Conservation (phyloP, 768 basidiomycete genomes). For the Heimioporus sp. region DNA sequence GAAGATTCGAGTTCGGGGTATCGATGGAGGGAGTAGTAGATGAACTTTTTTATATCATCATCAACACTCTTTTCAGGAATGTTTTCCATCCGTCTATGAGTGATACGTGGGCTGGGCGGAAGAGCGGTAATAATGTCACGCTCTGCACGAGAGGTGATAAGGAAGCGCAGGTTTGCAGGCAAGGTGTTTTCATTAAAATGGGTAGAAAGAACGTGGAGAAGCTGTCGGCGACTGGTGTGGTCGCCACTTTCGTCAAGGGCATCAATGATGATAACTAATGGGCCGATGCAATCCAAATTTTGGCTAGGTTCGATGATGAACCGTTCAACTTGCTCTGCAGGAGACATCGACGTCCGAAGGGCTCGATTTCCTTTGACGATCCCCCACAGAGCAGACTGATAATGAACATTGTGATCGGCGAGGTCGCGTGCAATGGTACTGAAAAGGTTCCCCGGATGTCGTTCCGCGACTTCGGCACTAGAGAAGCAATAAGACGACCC, state of each 20-base stretch:
- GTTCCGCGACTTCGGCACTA: slow-evolving; percentile 10
- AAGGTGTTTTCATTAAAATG: slow-evolving; percentile 11
- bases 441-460: slow-evolving; percentile 27
- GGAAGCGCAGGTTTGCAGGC: slow-evolving; percentile 24
- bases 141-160: slow-evolving; percentile 29
- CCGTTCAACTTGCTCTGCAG: slow-evolving; percentile 25
- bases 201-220: slow-evolving; percentile 21
- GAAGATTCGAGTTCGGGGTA: slow-evolving; percentile 9
- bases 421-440: slow-evolving; percentile 34
- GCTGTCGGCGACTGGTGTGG: slow-evolving; percentile 8
- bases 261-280: slow-evolving; percentile 36
- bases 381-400: slow-evolving; percentile 12
- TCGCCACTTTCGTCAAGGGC: slow-evolving; percentile 32
- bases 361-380: slow-evolving; percentile 21
- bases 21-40: slow-evolving; percentile 11
- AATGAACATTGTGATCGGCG: slow-evolving; percentile 31
- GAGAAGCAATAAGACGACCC: slow-evolving; percentile 34
- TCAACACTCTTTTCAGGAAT: slow-evolving; percentile 11
- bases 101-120: background rate
- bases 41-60: slow-evolving; percentile 15
- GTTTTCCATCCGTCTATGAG: slow-evolving; percentile 17
- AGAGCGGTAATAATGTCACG: slow-evolving; percentile 18
- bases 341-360: slow-evolving; percentile 16
- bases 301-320: slow-evolving; percentile 28
- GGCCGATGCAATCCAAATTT: slow-evolving; percentile 24